phyloP scores from a whole-genome alignment of 441 rosid species.

The Jatropha podagrica region DNA sequence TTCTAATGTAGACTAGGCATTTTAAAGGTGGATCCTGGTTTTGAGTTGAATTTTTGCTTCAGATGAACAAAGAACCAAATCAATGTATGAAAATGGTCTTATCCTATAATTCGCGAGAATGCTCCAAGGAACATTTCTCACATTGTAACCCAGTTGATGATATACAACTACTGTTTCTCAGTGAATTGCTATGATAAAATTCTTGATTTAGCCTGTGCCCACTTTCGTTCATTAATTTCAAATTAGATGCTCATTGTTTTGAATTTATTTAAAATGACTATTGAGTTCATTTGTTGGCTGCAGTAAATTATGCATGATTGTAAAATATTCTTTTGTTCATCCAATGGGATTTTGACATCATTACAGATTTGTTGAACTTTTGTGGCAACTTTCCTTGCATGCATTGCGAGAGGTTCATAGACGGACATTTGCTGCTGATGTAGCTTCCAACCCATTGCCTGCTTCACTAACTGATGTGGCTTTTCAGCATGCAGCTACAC shows the following conservation, averaged over 20 bases:
- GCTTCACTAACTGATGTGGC: conserved; percentile 96
- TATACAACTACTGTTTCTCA: not conserved
- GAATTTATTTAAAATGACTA: not conserved
- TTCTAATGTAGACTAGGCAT: not conserved
- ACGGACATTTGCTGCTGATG: conserved; percentile 87
- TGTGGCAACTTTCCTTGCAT: conserved; percentile 99
- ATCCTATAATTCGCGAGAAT: not conserved
- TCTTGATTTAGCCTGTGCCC: not conserved
- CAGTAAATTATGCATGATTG: not conserved
- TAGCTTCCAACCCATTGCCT: conserved; percentile 85
- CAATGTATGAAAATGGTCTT: not conserved
- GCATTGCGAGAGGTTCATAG: conserved; percentile 97
- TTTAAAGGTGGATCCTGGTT: not conserved
- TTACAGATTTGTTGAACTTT: conserved; percentile 96
- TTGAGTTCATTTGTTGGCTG: not conserved
- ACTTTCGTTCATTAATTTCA: not conserved
- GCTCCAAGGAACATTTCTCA: not conserved
- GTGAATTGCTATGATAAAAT: not conserved
- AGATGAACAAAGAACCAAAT: not conserved
- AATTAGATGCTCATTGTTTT: not conserved
- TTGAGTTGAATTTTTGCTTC: not conserved
- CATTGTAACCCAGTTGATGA: not conserved
- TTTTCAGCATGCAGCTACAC: conserved; percentile 96
- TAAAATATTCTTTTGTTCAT: not conserved
- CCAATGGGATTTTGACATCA: conserved; percentile 22